Evolutionary conservation across 2,329 filamentous ascomycete species (phyloP).

Genomic region (Boeremia lycopersici): DNA sequence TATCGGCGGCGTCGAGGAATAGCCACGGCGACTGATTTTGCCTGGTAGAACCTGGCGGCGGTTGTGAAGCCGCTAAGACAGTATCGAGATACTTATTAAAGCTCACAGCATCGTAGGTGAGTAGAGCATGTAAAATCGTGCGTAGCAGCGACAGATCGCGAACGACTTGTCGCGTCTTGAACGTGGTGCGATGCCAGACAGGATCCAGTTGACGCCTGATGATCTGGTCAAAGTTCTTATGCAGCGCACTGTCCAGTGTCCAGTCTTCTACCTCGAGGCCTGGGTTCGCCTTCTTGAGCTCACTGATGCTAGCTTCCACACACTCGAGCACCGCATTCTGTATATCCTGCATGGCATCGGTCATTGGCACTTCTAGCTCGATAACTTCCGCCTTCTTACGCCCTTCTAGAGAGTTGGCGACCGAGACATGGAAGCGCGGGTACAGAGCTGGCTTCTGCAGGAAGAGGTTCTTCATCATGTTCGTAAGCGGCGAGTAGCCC

Average conservation of each 20-base stretch:
- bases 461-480: constrained; percentile 92
- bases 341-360: constrained; percentile 88
- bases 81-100: constrained; percentile 95
- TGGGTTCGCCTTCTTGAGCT: constrained; percentile 88
- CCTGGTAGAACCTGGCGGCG: constrained; percentile 82
- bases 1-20: constrained; percentile 92
- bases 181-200: constrained; percentile 96
- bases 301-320: constrained; percentile 90
- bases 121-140: constrained; percentile 77
- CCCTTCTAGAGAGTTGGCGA: constrained; percentile 87
- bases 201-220: constrained; percentile 90
- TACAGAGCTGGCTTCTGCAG: constrained; percentile 86
- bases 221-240: constrained; percentile 89
- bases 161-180: constrained; percentile 93
- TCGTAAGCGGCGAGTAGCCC: constrained; percentile 85
- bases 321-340: constrained; percentile 95
- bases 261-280: constrained; percentile 96
- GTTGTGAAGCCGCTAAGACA: constrained; percentile 87
- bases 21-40: constrained; percentile 95
- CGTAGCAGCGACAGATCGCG: constrained; percentile 84
- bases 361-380: constrained; percentile 95
- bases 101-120: constrained; percentile 87
- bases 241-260: constrained; percentile 90
- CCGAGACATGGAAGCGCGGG: constrained; percentile 90
- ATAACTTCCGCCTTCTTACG: constrained; percentile 95